These are phyloP conservation scores for Arthroderma sp. DNA, from an alignment of 2,329 filamentous ascomycete genomes.

Conservation along the genomic window DNA sequence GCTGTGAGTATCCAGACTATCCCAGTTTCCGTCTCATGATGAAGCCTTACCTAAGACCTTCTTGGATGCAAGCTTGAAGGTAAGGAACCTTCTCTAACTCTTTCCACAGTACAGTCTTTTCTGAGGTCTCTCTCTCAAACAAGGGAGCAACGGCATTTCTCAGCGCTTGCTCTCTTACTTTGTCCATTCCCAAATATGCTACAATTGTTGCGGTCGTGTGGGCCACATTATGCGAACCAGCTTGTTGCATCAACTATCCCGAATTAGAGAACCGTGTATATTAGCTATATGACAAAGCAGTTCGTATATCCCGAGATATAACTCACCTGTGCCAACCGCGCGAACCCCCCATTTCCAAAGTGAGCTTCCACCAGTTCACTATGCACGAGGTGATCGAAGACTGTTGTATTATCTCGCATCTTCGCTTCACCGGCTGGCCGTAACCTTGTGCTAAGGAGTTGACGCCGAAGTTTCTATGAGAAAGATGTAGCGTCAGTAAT, in stretches of 20 bases:
- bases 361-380: background rate
- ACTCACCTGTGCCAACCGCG: conserved; percentile 1
- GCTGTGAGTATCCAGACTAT: too few relatives aligned
- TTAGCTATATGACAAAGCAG: too few relatives aligned
- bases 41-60: background rate
- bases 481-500: background rate
- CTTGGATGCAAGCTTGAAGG: conserved; percentile 1
- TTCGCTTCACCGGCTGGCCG: conserved; percentile 1
- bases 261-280: background rate
- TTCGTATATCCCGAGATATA: background rate
- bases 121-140: background rate
- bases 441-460: background rate
- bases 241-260: conserved; percentile 2
- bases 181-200: conserved; percentile 1
- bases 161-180: background rate
- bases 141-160: background rate
- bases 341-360: background rate
- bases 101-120: background rate
- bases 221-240: background rate
- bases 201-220: background rate
- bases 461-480: background rate
- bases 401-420: background rate
- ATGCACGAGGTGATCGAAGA: conserved; percentile 3
- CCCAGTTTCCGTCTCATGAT: too few relatives aligned
- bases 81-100: conserved; percentile 4